Evolutionary conservation across 2,329 filamentous ascomycete genomes (phyloP), one percentile per base, ranked within the genome.

Genomic region (Aspergillus quadrilineatus): DNA sequence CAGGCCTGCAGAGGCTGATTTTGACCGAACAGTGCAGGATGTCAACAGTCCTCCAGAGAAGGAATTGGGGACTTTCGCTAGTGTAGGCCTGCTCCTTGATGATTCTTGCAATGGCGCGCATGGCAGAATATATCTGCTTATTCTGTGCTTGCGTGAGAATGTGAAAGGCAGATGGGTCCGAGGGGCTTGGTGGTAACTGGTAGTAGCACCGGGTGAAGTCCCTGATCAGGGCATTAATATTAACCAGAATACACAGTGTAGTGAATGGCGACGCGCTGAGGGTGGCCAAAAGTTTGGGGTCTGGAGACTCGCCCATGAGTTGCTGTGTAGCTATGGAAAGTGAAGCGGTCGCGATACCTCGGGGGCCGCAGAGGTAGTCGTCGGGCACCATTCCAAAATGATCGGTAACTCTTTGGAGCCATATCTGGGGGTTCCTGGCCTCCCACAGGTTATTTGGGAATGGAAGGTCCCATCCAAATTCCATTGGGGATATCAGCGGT

Each of bases 201-300:
- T 73, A 73, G 55, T 70, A 72, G 47, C 65, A 69, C 10, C 69
- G 65, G 2, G 71, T 73, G n/a, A 73, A 68, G 46, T 72, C 70
- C 15, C 68, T 56, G 1, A 72, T 59, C 2, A 73, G 55, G 1
- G 62, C 50, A 45, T 67, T 49, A 2, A 49, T 49, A 26, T 49
- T 49, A 3, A 8, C 17, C 7, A 49, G 46, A 4, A 49, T 12
- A 10, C 46, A 49, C 8, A 49, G 10, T 26, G 28, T 37, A 6
- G 32, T 10, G 2, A 49, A 49, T 0, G 46, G 30, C 2, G 46
- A 49, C 6, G 46, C 30, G 10, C 10, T 9, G 3, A 49, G 30
- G 0, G 46, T 67, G 1, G 60, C 43, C 22, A 69, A 29, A 3
- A 73, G 60, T 4, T 65, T 57, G 0, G 63, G 56, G 22, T 64